Evolutionary conservation across 441 rosid species (phyloP).

Genomic region (Macaranga tanarius): DNA sequence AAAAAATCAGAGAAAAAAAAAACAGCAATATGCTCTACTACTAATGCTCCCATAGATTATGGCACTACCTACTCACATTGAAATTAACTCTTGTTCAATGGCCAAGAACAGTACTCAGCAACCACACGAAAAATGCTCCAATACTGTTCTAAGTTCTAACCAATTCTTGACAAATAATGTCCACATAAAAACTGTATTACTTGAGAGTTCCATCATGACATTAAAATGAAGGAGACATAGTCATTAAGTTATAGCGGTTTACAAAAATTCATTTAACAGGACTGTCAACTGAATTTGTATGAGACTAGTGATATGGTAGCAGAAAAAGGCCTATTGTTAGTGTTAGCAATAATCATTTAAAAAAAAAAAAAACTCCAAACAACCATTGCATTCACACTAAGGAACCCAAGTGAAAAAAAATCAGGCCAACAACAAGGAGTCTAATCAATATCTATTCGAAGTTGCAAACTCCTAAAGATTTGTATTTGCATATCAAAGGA

Average conservation of each 20-base stretch:
- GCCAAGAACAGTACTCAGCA: background rate
- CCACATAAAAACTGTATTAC: background rate
- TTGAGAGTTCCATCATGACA: background rate
- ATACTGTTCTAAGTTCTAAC: background rate
- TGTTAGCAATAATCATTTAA: too few species aligned
- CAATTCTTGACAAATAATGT: background rate
- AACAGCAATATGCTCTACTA: background rate
- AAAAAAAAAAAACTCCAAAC: background rate
- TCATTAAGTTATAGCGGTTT: background rate
- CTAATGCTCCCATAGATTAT: too few species aligned
- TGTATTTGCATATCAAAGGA: background rate
- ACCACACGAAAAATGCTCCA: too few species aligned
- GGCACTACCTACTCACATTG: too few species aligned
- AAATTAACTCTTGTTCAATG: background rate
- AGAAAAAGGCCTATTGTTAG: background rate
- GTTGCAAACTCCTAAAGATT: background rate
- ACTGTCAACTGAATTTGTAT: too few species aligned
- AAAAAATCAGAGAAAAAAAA: too few species aligned
- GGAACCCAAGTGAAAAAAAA: slow-evolving; percentile 3
- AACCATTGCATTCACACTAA: slow-evolving; percentile 1
- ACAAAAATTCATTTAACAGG: background rate
- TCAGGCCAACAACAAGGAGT: slow-evolving; percentile 2
- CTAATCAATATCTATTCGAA: background rate
- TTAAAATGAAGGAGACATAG: background rate
- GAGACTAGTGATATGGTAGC: background rate